Percentiles rank a stretch among this genome's conserved stretches.
Conservation (phyloP, 768 basidiomycete species). For the Boletus eberwhitei region DNA sequence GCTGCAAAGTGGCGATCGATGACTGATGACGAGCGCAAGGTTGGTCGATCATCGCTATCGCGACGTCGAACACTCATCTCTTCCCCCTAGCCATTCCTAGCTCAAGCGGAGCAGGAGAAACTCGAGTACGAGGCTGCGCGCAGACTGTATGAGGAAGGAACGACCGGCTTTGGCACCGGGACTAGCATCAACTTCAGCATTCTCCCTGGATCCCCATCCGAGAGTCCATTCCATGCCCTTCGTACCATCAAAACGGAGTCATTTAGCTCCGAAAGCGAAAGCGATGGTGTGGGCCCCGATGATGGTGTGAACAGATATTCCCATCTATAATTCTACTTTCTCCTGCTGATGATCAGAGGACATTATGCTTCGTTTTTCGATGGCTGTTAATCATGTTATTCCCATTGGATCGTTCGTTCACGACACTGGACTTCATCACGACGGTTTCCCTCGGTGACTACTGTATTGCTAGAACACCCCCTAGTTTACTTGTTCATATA, state of each 20-base stretch:
- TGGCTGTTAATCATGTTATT: constrained; percentile 34
- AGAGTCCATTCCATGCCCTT: constrained; percentile 39
- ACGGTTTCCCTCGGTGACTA: constrained; percentile 33
- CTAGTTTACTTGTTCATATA: constrained; percentile 35
- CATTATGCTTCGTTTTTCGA: constrained; percentile 17
- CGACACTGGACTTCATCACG: constrained; percentile 32
- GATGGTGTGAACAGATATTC: constrained; percentile 40
- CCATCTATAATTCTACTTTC: constrained; percentile 30
- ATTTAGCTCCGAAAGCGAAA: constrained; percentile 67
- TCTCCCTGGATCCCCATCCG: constrained; percentile 61
- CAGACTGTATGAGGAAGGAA: constrained; percentile 83
- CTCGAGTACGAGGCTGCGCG: constrained; percentile 87
- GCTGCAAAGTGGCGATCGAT: constrained; percentile 92
- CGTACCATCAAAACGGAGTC: constrained; percentile 55
- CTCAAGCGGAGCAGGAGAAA: constrained; percentile 93
- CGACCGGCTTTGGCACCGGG: constrained; percentile 57
- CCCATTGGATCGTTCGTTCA: constrained; percentile 17
- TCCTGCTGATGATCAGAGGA: constrained; percentile 13
- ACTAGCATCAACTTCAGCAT: constrained; percentile 83
- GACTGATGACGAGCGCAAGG: constrained; percentile 92
- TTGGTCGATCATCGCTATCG: constrained; percentile 34
- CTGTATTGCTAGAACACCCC: constrained; percentile 41
- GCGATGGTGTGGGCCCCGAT: constrained; percentile 58
- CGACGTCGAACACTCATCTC: constrained; percentile 12
- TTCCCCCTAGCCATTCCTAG: constrained; percentile 73